Base-by-base conservation (phyloP, 169 alveolate species). In the Babesia bigemina region DNA sequence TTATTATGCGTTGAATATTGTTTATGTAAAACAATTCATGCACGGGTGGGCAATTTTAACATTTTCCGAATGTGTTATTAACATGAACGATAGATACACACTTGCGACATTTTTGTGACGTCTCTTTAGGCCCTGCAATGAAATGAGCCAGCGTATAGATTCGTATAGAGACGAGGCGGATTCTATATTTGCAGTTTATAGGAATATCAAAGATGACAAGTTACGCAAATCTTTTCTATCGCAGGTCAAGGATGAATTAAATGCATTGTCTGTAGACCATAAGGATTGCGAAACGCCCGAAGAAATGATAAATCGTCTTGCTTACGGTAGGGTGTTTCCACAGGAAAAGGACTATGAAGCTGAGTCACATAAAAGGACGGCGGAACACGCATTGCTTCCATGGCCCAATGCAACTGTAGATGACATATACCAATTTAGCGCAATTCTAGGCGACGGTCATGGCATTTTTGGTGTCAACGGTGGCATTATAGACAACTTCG, bases 261-360 rank as follows among this genome's bases (percentile, higher is more conserved):
- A 36, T 19, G 0, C 44, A 56, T 50, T 45, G 2, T 45, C 53
- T 21, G 58, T 73, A 21, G 89, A 71, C n/a, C 36, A 45, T 70
- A 59, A 47, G 12, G 89, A 82, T 52, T 82, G 89, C 39, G 63
- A 82, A 29, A 53, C 50, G 52, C 57, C 44, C 42, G 89, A 82
- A 29, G 75, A 71, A 7, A 21, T 63, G 22, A 62, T 73, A 12
- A 73, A 82, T 33, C 47, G 89, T 47, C 59, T 82, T 0, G 84
- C 89, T 21, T 82, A 82, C 36, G 59, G 78, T 8, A 42, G 89
- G 26, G 86, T 82, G 29, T 71, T 74, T 24, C 85, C 85, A 4
- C 42, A 45, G 42, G 52, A 17, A 16, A 63, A 19, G 36, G 59
- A 70, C 63, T 70, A 8, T 9, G 4, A 14, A 28, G 57, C 52